Evolutionary conservation across 176 grass and related monocot genomes (phyloP).

Genomic region (Zoysia pacifica): DNA sequence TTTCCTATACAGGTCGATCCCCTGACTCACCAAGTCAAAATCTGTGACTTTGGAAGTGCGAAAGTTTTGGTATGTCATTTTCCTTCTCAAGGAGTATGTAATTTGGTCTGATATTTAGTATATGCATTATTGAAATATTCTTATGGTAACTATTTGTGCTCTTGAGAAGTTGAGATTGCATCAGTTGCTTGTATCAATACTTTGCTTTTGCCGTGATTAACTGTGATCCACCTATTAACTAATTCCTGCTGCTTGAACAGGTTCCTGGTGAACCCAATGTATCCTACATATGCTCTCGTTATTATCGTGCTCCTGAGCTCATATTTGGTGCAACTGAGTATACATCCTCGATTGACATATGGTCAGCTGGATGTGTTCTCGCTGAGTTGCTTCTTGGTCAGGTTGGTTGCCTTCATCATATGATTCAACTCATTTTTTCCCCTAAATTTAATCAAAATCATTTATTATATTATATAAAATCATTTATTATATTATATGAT

Average conservation of each 20-base stretch:
- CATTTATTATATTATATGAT: background rate
- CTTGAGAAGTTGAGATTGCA: slow-evolving; percentile 18
- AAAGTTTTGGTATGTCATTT: slow-evolving; percentile 87
- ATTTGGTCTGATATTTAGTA: slow-evolving; percentile 10
- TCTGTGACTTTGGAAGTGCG: slow-evolving; percentile 99
- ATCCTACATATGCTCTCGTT: slow-evolving; percentile 74
- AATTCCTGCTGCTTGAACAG: slow-evolving; percentile 21
- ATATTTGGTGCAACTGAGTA: slow-evolving; percentile 73
- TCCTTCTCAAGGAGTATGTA: background rate
- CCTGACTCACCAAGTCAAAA: slow-evolving; percentile 97
- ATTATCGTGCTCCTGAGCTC: slow-evolving; percentile 74
- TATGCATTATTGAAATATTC: background rate
- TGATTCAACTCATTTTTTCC: background rate
- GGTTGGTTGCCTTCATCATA: slow-evolving; percentile 50
- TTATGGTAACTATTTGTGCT: slow-evolving; percentile 4
- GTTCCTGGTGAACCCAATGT: slow-evolving; percentile 63
- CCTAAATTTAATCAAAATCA: background rate
- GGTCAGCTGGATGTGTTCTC: slow-evolving; percentile 74
- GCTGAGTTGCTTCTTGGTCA: slow-evolving; percentile 72
- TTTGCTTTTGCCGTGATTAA: slow-evolving; percentile 3
- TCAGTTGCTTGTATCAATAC: background rate
- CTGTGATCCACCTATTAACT: background rate
- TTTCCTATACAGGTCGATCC: slow-evolving; percentile 76
- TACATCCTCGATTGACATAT: slow-evolving; percentile 71
- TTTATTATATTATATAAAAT: background rate